Evolutionary conservation across 1,284 basidiomycete genomes (phyloP).

Genomic region (Tilletia setariae): DNA sequence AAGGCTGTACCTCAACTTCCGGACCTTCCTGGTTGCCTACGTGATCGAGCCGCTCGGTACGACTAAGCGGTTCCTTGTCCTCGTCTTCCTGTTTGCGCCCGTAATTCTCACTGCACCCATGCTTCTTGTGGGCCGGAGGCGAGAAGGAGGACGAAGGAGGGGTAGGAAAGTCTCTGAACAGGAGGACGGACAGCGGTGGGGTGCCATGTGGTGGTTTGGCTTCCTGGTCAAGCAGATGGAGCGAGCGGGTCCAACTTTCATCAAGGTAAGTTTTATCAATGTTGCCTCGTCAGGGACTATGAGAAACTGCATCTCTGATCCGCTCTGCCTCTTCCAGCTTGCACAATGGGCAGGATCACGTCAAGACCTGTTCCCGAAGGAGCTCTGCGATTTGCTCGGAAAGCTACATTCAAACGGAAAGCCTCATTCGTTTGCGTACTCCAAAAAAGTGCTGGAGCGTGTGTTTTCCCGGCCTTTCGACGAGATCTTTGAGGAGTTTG

Average conservation of each 20-base stretch:
- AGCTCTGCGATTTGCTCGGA: slow-evolving; percentile 82
- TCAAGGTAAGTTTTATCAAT: slow-evolving; percentile 84
- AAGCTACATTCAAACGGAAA: slow-evolving; percentile 83
- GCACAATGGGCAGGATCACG: slow-evolving; percentile 98
- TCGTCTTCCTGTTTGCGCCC: slow-evolving; percentile 79
- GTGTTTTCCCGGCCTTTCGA: slow-evolving; percentile 75
- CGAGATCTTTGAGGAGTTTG: slow-evolving; percentile 88
- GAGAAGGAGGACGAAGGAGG: slow-evolving; percentile 34
- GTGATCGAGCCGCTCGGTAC: slow-evolving; percentile 86
- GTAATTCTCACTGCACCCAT: slow-evolving; percentile 81
- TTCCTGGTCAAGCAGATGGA: slow-evolving; percentile 87
- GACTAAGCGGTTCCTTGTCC: slow-evolving; percentile 74
- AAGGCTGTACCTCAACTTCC: slow-evolving; percentile 13
- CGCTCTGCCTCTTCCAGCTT: slow-evolving; percentile 60
- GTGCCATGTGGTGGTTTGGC: slow-evolving; percentile 79
- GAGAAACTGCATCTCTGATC: not conserved
- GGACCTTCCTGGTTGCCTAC: slow-evolving; percentile 40
- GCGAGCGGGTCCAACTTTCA: slow-evolving; percentile 90
- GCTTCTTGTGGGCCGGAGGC: slow-evolving; percentile 66
- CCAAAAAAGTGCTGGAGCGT: slow-evolving; percentile 74
- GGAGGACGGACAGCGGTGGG: slow-evolving; percentile 43
- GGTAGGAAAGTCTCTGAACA: slow-evolving; percentile 26
- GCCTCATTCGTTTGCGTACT: slow-evolving; percentile 78
- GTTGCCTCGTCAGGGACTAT: not conserved
- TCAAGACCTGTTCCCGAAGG: slow-evolving; percentile 86